Base-by-base conservation (phyloP, 2,329 filamentous ascomycete genomes). In the Biscogniauxia marginata region DNA sequence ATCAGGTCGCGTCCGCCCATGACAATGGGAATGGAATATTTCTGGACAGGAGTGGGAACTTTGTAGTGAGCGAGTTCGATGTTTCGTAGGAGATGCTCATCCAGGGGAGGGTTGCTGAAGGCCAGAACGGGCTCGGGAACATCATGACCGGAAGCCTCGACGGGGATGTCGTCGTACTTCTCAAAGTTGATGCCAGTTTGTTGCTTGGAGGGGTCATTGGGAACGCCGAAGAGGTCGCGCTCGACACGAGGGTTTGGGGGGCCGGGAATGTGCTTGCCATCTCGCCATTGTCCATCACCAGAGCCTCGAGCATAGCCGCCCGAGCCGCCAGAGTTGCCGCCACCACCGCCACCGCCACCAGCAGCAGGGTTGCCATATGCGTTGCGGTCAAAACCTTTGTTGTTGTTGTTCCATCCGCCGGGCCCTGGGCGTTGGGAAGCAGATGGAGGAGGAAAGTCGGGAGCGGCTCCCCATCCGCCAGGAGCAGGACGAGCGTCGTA, bases 181-280 rank as follows among this genome's bases (percentile, higher is more conserved):
- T 96, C 89, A 74, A 99, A 99, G 85, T 99, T 99, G 89, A 99
- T 98, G 77, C 95, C 95, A 30, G 92, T 97, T 71, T 96, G 90
- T 75, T 96, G 90, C 84, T 97, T 98, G 65, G 89, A 86, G 62
- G 93, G 91, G 71, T 98, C 95, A 75, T 98, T 93, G 67, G 88
- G 80, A 50, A 89, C 81, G 70, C 95, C 95, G 74, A 97, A 99
- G 52, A 99, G 89, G 73, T 99, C 95, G 68, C 93, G 93, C 84
- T 99, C 95, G 48, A 96, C 65, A 67, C 93, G 92, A 63, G 88
- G 84, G 80, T 98, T 98, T 67, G 88, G 75, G 62, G 93, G 91
- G 56, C 95, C 95, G 58, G 93, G 84, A 68, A 97, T 81, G 80
- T 99, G 95, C 83, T 98, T 96, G 76, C 95, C 95, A 65, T 98